phyloP scores from a whole-genome alignment of 352 stramenopile genomes.

The Globisporangium cederbergense region DNA sequence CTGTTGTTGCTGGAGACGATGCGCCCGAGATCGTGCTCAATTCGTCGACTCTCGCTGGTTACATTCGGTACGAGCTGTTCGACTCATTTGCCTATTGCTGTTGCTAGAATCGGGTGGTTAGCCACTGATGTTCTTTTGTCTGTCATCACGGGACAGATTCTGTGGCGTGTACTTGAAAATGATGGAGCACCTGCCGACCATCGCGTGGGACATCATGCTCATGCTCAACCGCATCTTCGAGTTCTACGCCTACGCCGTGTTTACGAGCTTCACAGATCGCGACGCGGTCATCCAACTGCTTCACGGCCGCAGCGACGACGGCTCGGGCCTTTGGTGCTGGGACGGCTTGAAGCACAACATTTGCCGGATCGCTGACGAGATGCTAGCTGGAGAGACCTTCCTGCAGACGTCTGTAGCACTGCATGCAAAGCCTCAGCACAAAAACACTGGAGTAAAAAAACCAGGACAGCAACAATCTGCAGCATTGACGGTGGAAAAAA shows the following conservation, averaged over 20 bases:
- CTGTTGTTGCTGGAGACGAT: slow-evolving; percentile 5
- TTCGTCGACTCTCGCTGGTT: slow-evolving; percentile 66
- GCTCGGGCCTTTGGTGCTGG: slow-evolving; percentile 29
- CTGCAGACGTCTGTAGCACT: slow-evolving; percentile 45
- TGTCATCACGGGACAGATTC: slow-evolving; percentile 30
- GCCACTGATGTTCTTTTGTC: not conserved
- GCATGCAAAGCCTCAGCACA: slow-evolving; percentile 19
- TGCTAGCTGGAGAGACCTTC: slow-evolving; percentile 39
- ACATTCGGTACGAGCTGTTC: slow-evolving; percentile 46
- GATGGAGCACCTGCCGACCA: slow-evolving; percentile 77
- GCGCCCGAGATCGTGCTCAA: slow-evolving; percentile 67
- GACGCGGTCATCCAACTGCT: slow-evolving; percentile 53
- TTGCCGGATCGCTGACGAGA: slow-evolving; percentile 51
- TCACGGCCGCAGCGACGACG: slow-evolving; percentile 24
- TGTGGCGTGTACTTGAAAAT: slow-evolving; percentile 86
- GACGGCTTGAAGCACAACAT: slow-evolving; percentile 42
- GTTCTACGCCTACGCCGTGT: slow-evolving; percentile 75
- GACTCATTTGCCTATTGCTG: not conserved
- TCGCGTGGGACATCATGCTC: slow-evolving; percentile 65
- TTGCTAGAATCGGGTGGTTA: not conserved
- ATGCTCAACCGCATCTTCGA: slow-evolving; percentile 78
- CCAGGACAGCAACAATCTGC: slow-evolving; percentile 7
- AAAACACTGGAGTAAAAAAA: slow-evolving; percentile 9
- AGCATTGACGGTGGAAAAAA: slow-evolving; percentile 13
- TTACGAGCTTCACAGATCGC: slow-evolving; percentile 56